Percentiles rank a stretch among this genome's conserved stretches.
These are phyloP conservation scores for Paxillus ammoniavirescens DNA, from an alignment of 768 basidiomycete genomes.

Conservation along the genomic window DNA sequence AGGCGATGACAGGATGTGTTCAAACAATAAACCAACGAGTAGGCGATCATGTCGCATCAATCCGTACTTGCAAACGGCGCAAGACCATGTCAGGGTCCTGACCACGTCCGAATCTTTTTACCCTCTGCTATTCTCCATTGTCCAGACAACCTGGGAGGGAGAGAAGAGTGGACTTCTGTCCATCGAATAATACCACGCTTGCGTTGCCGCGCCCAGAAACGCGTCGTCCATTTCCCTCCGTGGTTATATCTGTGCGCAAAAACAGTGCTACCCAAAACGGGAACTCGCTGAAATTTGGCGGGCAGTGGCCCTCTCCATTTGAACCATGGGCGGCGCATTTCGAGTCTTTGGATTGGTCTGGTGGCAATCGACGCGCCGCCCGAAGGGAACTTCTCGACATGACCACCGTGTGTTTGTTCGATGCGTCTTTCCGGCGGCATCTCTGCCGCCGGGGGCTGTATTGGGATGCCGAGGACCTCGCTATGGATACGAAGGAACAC, in stretches of 20 bases:
- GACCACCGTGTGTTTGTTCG: background rate
- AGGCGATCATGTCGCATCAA: too few species aligned
- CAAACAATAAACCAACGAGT: too few species aligned
- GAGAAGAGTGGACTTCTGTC: conserved; percentile 1
- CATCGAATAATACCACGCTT: conserved; percentile 3
- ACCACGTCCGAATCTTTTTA: background rate
- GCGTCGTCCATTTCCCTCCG: background rate
- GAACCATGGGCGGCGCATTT: conserved; percentile 3
- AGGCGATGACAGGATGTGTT: too few species aligned
- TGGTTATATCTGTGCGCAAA: conserved; percentile 12
- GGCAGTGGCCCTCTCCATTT: conserved; percentile 21
- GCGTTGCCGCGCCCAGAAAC: conserved; percentile 13
- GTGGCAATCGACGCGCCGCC: background rate
- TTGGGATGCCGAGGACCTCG: background rate
- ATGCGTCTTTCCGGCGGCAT: background rate
- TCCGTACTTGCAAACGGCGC: too few species aligned
- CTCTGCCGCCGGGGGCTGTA: too few species aligned
- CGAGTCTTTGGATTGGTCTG: background rate
- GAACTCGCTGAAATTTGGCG: background rate
- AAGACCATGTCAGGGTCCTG: too few species aligned
- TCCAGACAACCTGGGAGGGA: background rate
- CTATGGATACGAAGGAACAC: background rate
- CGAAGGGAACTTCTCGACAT: too few species aligned
- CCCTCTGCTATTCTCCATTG: background rate
- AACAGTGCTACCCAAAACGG: conserved; percentile 5